Conservation (phyloP, 176 grass and related monocot genomes). For the Hsuehochloa calcarea region DNA sequence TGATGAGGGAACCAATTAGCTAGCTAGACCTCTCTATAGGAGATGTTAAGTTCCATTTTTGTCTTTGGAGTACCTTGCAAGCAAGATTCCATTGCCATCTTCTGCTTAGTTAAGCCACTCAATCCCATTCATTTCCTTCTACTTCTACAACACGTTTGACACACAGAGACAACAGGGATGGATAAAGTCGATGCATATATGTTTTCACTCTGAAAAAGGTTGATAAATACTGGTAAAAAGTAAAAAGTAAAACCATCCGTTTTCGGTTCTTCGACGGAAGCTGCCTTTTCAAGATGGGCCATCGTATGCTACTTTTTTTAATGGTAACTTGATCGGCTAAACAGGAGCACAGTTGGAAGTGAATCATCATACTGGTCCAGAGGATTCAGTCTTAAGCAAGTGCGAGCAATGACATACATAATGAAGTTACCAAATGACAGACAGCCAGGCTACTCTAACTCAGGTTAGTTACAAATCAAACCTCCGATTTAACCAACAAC, state of each 20-base stretch:
- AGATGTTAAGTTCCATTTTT: slow-evolving; percentile 34
- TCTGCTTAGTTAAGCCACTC: slow-evolving; percentile 29
- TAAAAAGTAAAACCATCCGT: background rate
- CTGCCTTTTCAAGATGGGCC: background rate
- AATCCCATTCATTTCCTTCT: slow-evolving; percentile 31
- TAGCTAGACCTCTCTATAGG: slow-evolving; percentile 26
- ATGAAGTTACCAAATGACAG: slow-evolving; percentile 23
- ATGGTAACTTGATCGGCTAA: slow-evolving; percentile 32
- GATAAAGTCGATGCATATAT: background rate
- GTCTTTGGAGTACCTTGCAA: slow-evolving; percentile 67
- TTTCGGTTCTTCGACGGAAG: background rate
- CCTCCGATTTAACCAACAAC: slow-evolving; percentile 40
- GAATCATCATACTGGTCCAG: slow-evolving; percentile 28
- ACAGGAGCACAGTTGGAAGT: slow-evolving; percentile 19
- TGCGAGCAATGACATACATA: slow-evolving; percentile 17
- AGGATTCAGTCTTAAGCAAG: slow-evolving; percentile 49
- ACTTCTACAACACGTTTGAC: slow-evolving; percentile 33
- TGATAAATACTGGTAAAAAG: background rate
- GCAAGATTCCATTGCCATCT: slow-evolving; percentile 35
- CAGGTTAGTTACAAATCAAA: slow-evolving; percentile 30
- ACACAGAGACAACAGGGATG: background rate
- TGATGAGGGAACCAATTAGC: slow-evolving; percentile 46
- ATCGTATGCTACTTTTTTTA: slow-evolving; percentile 12
- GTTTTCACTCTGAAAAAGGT: background rate
- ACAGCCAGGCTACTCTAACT: background rate